Conservation (phyloP, 2,329 filamentous ascomycete species). For the Sclerotinia minor region DNA sequence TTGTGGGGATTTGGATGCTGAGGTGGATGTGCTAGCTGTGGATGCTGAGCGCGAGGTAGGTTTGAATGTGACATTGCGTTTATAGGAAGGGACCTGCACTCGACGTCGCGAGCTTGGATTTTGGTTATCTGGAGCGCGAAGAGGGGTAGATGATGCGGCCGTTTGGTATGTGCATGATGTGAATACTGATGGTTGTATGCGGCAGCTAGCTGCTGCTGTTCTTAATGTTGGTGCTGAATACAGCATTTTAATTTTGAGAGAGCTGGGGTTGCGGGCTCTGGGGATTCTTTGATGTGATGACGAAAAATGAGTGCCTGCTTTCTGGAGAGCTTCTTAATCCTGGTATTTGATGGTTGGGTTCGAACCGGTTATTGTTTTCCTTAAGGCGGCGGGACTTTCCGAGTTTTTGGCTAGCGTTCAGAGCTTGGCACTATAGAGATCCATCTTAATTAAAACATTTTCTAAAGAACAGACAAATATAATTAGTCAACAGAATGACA, state of each 20-base stretch:
- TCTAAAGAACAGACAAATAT: background rate
- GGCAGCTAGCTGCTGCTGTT: constrained; percentile 39
- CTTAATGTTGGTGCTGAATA: constrained; percentile 38
- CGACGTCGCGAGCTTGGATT: constrained; percentile 28
- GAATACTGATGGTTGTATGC: constrained; percentile 38
- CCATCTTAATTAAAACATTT: background rate
- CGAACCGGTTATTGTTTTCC: background rate
- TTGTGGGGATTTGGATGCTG: constrained; percentile 24
- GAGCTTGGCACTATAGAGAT: background rate
- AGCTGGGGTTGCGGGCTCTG: constrained; percentile 1
- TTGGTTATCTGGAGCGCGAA: constrained; percentile 25
- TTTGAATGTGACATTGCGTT: constrained; percentile 38
- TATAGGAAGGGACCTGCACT: constrained; percentile 35
- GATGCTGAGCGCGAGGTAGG: constrained; percentile 30
- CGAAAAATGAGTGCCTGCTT: constrained; percentile 8
- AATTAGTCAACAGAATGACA: background rate
- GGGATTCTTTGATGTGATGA: constrained; percentile 20
- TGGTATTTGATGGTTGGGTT: constrained; percentile 2
- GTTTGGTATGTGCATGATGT: constrained; percentile 35
- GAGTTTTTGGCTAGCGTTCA: background rate
- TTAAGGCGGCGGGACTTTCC: constrained; percentile 11
- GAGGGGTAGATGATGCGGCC: constrained; percentile 31
- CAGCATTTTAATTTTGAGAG: constrained; percentile 35
- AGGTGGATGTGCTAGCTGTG: constrained; percentile 28
- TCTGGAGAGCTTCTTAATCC: constrained; percentile 11